Percentiles rank a stretch among this genome's conserved stretches.
These are phyloP conservation scores for Oryza glaberrima DNA, from an alignment of 176 grass and related monocot species.

Conservation along the genomic window DNA sequence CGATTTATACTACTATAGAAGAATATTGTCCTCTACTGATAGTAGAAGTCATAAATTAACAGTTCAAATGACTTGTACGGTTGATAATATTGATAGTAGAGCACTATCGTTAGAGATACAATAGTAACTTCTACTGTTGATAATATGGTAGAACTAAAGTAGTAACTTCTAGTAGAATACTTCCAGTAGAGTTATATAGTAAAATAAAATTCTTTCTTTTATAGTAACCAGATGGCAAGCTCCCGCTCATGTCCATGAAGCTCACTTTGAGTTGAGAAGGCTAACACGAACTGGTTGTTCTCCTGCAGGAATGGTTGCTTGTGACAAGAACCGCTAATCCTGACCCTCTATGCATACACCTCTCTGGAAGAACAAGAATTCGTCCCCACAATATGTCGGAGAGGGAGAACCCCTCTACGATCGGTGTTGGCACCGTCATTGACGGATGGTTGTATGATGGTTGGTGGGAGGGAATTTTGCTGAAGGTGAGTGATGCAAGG, in stretches of 20 bases:
- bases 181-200: no score
- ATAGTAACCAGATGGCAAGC: background rate
- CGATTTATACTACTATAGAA: no score
- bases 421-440: slow-evolving; percentile 44
- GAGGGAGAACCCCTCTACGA: background rate
- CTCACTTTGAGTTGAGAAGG: background rate
- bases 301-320: slow-evolving; percentile 64
- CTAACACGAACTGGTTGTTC: background rate
- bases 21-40: no score
- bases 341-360: slow-evolving; percentile 48
- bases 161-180: no score
- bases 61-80: no score
- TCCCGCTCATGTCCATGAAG: background rate
- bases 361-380: slow-evolving; percentile 52
- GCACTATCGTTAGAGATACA: no score
- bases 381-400: slow-evolving; percentile 29
- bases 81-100: no score
- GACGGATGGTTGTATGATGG: slow-evolving; percentile 58
- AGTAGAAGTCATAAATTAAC: no score
- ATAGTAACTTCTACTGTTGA: no score
- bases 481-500: slow-evolving; percentile 27
- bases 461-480: slow-evolving; percentile 79
- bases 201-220: no score
- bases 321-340: slow-evolving; percentile 32
- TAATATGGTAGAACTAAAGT: no score